These are phyloP conservation scores for Yamadazyma songkhlaensis DNA, from an alignment of 1,139 yeast genomes.

Conservation along the genomic window DNA sequence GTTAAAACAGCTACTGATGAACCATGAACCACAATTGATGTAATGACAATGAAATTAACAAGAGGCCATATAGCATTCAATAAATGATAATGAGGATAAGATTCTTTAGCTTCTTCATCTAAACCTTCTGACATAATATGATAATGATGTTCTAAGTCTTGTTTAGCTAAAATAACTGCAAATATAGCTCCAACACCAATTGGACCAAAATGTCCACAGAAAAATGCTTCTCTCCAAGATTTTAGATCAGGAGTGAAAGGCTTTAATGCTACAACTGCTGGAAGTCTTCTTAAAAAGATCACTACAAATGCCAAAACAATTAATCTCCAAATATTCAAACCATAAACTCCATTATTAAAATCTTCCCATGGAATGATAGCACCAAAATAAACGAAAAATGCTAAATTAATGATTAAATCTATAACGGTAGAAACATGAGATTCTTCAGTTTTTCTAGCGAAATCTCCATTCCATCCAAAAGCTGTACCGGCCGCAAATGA, in stretches of 20 bases:
- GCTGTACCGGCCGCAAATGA: slow-evolving; percentile 97
- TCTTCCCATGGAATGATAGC: slow-evolving; percentile 92
- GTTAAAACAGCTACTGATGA: slow-evolving; percentile 94
- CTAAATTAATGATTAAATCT: slow-evolving; percentile 76
- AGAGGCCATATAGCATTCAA: slow-evolving; percentile 87
- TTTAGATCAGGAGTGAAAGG: slow-evolving; percentile 88
- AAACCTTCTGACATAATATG: slow-evolving; percentile 19
- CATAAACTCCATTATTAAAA: slow-evolving; percentile 64
- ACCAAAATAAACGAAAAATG: slow-evolving; percentile 91
- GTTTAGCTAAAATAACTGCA: slow-evolving; percentile 81
- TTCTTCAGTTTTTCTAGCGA: slow-evolving; percentile 83
- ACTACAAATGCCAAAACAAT: slow-evolving; percentile 79
- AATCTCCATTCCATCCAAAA: slow-evolving; percentile 96
- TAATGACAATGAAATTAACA: slow-evolving; percentile 76
- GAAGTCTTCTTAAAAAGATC: slow-evolving; percentile 80
- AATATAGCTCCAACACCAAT: slow-evolving; percentile 97
- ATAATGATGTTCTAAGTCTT: slow-evolving; percentile 62
- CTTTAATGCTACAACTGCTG: slow-evolving; percentile 77
- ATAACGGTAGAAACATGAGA: slow-evolving; percentile 91
- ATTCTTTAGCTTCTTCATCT: slow-evolving; percentile 58
- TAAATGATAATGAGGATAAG: slow-evolving; percentile 62
- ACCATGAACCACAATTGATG: slow-evolving; percentile 92
- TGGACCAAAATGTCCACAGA: slow-evolving; percentile 98
- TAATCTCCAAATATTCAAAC: slow-evolving; percentile 81
- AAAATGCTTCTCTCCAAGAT: slow-evolving; percentile 92